Evolutionary conservation across 495 filamentous ascomycete genomes (phyloP).

Genomic region (Penicillium bialowiezense): DNA sequence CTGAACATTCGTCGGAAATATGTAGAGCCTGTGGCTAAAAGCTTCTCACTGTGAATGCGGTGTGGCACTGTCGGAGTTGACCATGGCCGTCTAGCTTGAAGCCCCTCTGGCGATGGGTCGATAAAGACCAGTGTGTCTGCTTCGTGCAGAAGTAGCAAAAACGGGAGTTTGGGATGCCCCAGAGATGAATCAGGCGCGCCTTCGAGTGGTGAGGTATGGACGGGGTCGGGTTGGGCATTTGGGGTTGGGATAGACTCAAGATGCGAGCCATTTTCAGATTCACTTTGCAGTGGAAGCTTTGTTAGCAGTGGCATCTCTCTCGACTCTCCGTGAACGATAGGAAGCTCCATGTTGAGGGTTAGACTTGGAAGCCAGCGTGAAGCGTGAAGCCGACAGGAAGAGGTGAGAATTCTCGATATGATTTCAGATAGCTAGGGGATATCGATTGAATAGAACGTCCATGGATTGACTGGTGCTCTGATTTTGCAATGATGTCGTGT

Average conservation of each 20-base stretch:
- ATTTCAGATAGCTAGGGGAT: no score
- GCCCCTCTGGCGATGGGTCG: slow-evolving; percentile 33
- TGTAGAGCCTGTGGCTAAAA: slow-evolving; percentile 45
- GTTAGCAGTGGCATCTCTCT: no score
- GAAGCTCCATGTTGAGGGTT: no score
- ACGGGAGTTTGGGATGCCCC: slow-evolving; percentile 1
- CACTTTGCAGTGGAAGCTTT: no score
- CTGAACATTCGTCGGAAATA: slow-evolving; percentile 48
- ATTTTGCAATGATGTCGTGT: no score
- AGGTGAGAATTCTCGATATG: no score
- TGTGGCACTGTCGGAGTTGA: slow-evolving; percentile 28
- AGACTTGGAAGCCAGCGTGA: no score
- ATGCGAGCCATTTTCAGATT: neutral
- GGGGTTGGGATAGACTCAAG: no score
- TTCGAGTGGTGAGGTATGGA: neutral
- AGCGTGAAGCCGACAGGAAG: no score
- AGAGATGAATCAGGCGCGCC: neutral
- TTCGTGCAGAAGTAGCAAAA: slow-evolving; percentile 30
- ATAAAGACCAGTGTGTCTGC: slow-evolving; percentile 58
- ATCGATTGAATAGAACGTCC: no score
- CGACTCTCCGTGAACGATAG: no score
- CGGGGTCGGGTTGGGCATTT: neutral
- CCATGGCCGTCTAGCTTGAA: slow-evolving; percentile 17
- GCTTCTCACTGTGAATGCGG: slow-evolving; percentile 42
- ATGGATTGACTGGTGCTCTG: no score